Base-by-base conservation (phyloP, 495 filamentous ascomycete species). In the Darksidea phi region DNA sequence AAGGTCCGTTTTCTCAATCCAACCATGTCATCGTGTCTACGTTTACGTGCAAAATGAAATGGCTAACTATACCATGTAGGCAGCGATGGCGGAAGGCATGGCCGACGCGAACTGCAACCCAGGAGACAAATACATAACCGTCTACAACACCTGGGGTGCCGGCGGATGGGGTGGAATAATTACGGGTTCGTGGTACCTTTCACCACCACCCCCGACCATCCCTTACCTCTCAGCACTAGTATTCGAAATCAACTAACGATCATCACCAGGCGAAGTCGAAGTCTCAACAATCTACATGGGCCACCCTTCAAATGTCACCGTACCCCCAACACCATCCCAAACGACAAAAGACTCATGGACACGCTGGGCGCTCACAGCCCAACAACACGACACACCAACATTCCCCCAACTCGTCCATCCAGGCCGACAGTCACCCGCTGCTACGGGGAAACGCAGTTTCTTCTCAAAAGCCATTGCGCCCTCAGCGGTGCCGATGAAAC, bases 381-480 rank as follows among this genome's bases (percentile, higher is more conserved):
- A 82, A 56, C 68, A 75, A 18, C 67, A 77, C 45, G 77, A 75
- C 23, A 77, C 81, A 1, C 78, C 81, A 0, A 63, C 74, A 10
- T 72, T 86, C 26, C 75, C 83, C 1, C 83, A 87, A 61, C 65
- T 86, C 54, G 79, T 76, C 65, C 84, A 87, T 54, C 80, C 83
- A 0, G 83, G 83, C 1, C 76, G 83, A 0, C 84, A 86, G 60
- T 81, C 79, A 0, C 75, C 76, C 6, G 68, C 74, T 0, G 68
- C 71, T 6, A 74, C 78, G 0, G 82, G 83, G 0, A 64, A 68
- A 6, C 72, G 81, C 20, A 70, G 77, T 0, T 57, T 82, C 26
- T 78, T 80, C 28, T 72, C 70, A 0, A 70, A 75, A 24, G 72
- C 77, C 0, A 70, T 84, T 28, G 79, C 79, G 4, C 78, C 79